phyloP scores from a whole-genome alignment of 768 basidiomycete species.

The Lentinula guzmanii region DNA sequence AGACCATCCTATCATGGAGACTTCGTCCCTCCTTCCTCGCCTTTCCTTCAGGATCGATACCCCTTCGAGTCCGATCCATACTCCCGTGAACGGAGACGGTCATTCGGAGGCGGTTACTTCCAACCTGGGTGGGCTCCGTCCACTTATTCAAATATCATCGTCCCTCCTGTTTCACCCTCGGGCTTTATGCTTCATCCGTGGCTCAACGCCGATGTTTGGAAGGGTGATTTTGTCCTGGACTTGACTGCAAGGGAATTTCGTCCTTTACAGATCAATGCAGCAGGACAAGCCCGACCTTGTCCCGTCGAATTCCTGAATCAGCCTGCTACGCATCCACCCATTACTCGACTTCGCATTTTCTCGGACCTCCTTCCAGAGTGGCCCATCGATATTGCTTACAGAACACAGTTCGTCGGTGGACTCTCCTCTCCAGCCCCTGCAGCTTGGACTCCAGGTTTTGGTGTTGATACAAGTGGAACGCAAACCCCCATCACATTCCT shows the following conservation, averaged over 20 bases:
- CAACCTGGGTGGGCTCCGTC: slow-evolving; percentile 3
- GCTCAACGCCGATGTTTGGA: slow-evolving; percentile 45
- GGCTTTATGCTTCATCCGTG: slow-evolving; percentile 37
- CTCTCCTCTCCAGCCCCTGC: slow-evolving; percentile 4
- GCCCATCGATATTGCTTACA: slow-evolving; percentile 49
- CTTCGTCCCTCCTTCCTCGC: slow-evolving; percentile 14
- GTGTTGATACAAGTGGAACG: slow-evolving; percentile 15
- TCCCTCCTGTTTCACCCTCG: slow-evolving; percentile 15
- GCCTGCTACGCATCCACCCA: slow-evolving; percentile 50
- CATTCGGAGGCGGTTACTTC: slow-evolving; percentile 18
- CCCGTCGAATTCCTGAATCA: slow-evolving; percentile 39
- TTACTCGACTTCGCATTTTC: slow-evolving; percentile 48
- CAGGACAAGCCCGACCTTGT: slow-evolving; percentile 31
- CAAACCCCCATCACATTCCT: slow-evolving; percentile 44
- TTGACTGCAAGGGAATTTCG: slow-evolving; percentile 40
- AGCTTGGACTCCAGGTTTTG: slow-evolving; percentile 9
- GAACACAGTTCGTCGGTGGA: slow-evolving; percentile 12
- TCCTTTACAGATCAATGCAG: slow-evolving; percentile 33
- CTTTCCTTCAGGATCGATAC: slow-evolving; percentile 14
- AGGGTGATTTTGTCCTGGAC: slow-evolving; percentile 48
- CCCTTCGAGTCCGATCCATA: slow-evolving; percentile 8
- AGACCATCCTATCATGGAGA: slow-evolving; percentile 39
- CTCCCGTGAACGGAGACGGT: slow-evolving; percentile 15
- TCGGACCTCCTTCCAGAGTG: slow-evolving; percentile 55
- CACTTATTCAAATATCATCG: slow-evolving; percentile 11